These are phyloP conservation scores for Cladosporium phlei DNA, from an alignment of 2,329 filamentous ascomycete species.

Conservation along the genomic window DNA sequence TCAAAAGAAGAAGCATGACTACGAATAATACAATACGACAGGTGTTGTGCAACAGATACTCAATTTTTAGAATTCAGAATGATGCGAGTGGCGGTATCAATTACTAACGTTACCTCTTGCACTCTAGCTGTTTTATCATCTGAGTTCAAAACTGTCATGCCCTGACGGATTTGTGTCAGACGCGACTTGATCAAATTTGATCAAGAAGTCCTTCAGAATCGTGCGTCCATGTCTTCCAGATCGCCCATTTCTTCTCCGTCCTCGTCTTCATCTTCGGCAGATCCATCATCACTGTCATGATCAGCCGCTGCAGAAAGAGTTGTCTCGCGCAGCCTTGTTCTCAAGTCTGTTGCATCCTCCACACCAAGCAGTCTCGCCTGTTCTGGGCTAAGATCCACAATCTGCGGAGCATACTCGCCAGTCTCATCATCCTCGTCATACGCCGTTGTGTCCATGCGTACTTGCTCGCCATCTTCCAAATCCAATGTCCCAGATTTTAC, in stretches of 20 bases:
- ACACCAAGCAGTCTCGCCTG: constrained; percentile 37
- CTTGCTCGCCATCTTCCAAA: constrained; percentile 59
- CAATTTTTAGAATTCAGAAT: too few species aligned
- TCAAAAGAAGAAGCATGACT: too few species aligned
- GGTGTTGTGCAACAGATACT: too few species aligned
- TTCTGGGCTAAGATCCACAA: constrained; percentile 51
- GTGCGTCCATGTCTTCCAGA: constrained; percentile 31
- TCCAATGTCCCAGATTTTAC: constrained; percentile 55
- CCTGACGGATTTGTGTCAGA: too few species aligned
- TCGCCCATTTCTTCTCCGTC: constrained; percentile 34
- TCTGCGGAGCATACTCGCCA: constrained; percentile 59
- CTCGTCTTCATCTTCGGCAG: constrained; percentile 33
- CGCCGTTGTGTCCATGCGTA: constrained; percentile 50
- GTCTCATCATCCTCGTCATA: constrained; percentile 58
- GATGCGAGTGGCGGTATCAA: too few species aligned
- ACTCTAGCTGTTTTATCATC: too few species aligned
- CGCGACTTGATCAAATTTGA: too few species aligned
- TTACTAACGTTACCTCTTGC: too few species aligned
- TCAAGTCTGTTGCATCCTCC: constrained; percentile 22
- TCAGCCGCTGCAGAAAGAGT: constrained; percentile 16
- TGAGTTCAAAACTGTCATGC: too few species aligned
- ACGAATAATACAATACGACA: too few species aligned
- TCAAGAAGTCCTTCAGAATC: constrained; percentile 24
- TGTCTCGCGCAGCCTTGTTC: constrained; percentile 18
- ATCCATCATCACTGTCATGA: constrained; percentile 12